These are phyloP conservation scores for Millerozyma acaciae DNA, from an alignment of 805 yeast species.

Conservation along the genomic window DNA sequence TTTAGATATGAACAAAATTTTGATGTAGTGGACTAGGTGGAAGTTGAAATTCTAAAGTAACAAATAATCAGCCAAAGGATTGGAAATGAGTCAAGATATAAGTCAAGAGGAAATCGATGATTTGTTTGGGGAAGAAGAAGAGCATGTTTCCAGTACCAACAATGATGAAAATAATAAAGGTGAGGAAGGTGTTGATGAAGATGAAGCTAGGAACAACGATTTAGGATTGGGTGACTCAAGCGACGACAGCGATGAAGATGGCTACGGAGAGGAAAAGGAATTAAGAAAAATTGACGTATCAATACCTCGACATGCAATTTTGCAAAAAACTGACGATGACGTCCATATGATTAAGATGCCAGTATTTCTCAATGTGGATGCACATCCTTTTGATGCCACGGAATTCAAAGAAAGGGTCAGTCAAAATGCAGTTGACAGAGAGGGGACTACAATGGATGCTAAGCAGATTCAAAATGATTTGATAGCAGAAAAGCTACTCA, in stretches of 20 bases:
- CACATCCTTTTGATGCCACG: conserved; percentile 79
- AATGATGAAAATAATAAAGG: conserved; percentile 12
- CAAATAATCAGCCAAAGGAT: conserved; percentile 19
- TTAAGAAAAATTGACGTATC: conserved; percentile 35
- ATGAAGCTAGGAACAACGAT: conserved; percentile 22
- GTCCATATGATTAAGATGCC: conserved; percentile 66
- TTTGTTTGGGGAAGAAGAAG: conserved; percentile 28
- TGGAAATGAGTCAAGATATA: conserved; percentile 9
- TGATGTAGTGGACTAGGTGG: too few relatives aligned
- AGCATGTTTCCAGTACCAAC: conserved; percentile 9
- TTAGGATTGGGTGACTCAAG: conserved; percentile 8
- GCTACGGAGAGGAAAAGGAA: conserved; percentile 26
- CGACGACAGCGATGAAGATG: conserved; percentile 22
- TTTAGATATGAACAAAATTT: too few relatives aligned
- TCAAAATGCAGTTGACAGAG: conserved; percentile 31
- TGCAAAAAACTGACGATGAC: conserved; percentile 30
- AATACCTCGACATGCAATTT: conserved; percentile 48
- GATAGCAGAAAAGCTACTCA: conserved; percentile 60
- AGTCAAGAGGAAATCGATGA: conserved; percentile 30
- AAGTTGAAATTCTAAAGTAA: too few relatives aligned
- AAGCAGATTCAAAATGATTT: conserved; percentile 44
- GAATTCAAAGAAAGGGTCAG: conserved; percentile 52
- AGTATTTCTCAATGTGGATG: conserved; percentile 74
- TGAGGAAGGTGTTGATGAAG: conserved; percentile 34
- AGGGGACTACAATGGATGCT: conserved; percentile 25